Base-by-base conservation (phyloP, 2,329 filamentous ascomycete species). In the Penicillium sp. region DNA sequence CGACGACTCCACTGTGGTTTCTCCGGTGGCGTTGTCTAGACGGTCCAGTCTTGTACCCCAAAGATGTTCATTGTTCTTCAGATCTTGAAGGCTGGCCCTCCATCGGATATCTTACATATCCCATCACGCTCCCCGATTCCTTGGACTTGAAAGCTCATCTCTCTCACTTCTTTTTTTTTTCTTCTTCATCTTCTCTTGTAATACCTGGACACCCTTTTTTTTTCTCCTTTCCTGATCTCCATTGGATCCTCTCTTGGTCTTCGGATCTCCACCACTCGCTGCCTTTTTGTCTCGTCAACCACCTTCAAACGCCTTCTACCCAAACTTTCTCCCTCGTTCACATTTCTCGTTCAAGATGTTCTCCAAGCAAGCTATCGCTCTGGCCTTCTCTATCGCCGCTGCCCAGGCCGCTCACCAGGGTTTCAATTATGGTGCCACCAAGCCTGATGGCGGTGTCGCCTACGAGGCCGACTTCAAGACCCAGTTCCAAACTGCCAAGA, bases 381-480 rank as follows among this genome's bases (percentile, higher is more conserved):
- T 68, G 42, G 65, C 66, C 39, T 53, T 68, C 48, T 59, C 66
- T 38, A 44, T 69, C 45, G 61, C 63, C 26, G 53, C 65, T 34
- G 55, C 65, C 41, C 59, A 67, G 53, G 68, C 69, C 47, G 65
- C 61, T 55, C 64, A 63, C 56, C 66, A 70, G 54, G 74, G 74
- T 53, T 76, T 76, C 67, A 76, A 73, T 68, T 76, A 76, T 58
- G 73, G 71, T 54, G 54, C 68, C 29, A 66, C 60, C 38, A 66
- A 69, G 54, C 54, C 58, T 34, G 71, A 73, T 52, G 67, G 68
- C 46, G 70, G 68, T 34, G 60, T 64, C 50, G 71, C 71, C 42
- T 59, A 59, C 38, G 70, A 76, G 56, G 46, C 66, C 24, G 71
- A 74, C 53, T 77, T 72, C 58, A 60, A 69, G 54, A 56, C 56